A percentile compares a stretch with the other conserved stretches of the same genome.
phyloP scores from a whole-genome alignment of 2,329 filamentous ascomycete genomes.

The Phyllosticta paracitricarpa region DNA sequence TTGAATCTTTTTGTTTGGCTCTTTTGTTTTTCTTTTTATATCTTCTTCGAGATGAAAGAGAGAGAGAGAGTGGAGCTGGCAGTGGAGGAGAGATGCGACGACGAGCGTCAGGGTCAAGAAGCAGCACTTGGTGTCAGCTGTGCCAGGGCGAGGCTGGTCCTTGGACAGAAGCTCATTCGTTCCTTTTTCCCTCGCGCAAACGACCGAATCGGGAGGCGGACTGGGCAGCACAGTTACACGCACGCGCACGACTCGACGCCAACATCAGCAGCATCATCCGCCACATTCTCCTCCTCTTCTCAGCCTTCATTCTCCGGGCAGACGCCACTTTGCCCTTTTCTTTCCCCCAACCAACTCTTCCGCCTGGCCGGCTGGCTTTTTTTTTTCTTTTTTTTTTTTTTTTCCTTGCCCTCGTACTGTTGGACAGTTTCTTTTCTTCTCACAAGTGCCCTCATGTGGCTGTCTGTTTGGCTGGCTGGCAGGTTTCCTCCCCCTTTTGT shows the following conservation, averaged over 20 bases:
- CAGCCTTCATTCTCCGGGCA: not conserved
- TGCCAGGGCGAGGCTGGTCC: too few species aligned
- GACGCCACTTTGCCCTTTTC: not conserved
- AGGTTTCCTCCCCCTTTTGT: not conserved
- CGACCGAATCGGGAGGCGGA: too few species aligned
- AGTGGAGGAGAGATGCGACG: not conserved
- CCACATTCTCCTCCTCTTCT: not conserved
- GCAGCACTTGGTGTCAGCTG: too few species aligned
- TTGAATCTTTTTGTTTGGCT: constrained; percentile 20
- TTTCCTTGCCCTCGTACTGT: not conserved
- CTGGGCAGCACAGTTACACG: too few species aligned
- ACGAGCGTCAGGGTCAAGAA: too few species aligned
- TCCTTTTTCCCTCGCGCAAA: too few species aligned
- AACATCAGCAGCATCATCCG: too few species aligned
- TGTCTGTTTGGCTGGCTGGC: not conserved
- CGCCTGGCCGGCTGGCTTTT: not conserved
- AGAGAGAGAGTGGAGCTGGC: not conserved
- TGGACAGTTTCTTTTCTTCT: not conserved
- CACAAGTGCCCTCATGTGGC: not conserved
- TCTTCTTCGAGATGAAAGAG: not conserved
- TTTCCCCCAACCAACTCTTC: not conserved
- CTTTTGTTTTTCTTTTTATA: constrained; percentile 18
- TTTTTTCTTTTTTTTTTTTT: too few species aligned
- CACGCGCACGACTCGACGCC: too few species aligned
- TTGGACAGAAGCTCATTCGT: too few species aligned